Conservation (phyloP, 331 rosid species). For the Acacia pycnantha region DNA sequence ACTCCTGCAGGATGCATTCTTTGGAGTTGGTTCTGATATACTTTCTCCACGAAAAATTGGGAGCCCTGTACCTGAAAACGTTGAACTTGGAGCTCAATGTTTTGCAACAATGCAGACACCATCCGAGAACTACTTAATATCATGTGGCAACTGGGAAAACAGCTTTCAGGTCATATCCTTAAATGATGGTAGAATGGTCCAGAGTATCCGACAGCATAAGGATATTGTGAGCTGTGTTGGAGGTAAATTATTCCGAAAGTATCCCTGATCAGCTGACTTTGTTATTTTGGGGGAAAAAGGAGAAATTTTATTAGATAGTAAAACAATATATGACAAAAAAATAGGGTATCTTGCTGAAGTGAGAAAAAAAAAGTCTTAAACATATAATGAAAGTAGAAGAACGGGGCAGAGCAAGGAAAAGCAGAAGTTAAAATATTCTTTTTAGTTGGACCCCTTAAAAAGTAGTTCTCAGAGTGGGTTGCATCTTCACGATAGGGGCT, state of each 20-base stretch:
- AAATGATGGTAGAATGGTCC: slow-evolving; percentile 87
- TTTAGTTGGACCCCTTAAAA: not conserved
- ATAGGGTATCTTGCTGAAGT: not conserved
- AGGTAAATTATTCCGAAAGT: slow-evolving; percentile 52
- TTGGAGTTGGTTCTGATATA: slow-evolving; percentile 84
- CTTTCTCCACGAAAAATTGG: slow-evolving; percentile 87
- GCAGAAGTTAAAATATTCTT: not conserved
- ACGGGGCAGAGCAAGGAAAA: not conserved
- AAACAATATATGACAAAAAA: not conserved
- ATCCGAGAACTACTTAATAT: slow-evolving; percentile 74
- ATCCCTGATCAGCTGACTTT: slow-evolving; percentile 6
- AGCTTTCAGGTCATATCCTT: slow-evolving; percentile 93
- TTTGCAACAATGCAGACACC: slow-evolving; percentile 83
- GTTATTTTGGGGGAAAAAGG: not conserved
- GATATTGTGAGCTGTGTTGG: slow-evolving; percentile 98
- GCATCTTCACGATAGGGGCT: not conserved
- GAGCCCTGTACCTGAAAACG: slow-evolving; percentile 85
- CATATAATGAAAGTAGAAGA: not conserved
- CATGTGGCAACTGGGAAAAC: slow-evolving; percentile 99
- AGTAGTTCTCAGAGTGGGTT: not conserved
- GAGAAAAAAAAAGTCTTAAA: not conserved
- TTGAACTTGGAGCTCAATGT: slow-evolving; percentile 86
- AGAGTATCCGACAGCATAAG: slow-evolving; percentile 94
- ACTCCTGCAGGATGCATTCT: slow-evolving; percentile 75
- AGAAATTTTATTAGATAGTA: not conserved